Conservation (phyloP, 1,139 yeast species). For the Torulaspora globosa region DNA sequence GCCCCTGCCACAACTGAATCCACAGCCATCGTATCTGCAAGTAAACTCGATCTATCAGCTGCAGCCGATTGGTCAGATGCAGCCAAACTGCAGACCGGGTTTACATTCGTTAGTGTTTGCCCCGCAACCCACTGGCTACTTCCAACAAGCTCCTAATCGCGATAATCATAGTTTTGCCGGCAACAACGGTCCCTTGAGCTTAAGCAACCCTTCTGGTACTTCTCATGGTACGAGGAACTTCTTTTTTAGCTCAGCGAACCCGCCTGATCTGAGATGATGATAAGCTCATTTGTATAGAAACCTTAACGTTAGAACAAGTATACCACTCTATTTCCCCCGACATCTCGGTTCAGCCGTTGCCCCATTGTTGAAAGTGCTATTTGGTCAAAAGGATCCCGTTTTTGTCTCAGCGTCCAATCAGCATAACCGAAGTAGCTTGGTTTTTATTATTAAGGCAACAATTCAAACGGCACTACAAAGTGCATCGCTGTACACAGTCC, state of each 20-base stretch:
- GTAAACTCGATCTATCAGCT: constrained; percentile 4
- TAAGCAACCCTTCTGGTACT: constrained; percentile 1
- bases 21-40: constrained; percentile 9
- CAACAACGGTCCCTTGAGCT: constrained; percentile 1
- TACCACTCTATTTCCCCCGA: background rate
- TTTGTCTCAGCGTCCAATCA: background rate
- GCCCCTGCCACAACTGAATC: constrained; percentile 7
- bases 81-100: background rate
- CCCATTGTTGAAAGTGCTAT: too few relatives aligned
- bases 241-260: background rate
- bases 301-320: background rate
- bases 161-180: background rate
- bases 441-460: background rate
- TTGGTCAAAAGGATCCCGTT: background rate
- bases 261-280: background rate
- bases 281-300: background rate
- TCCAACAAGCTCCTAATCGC: background rate
- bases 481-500: background rate
- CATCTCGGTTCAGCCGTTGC: too few relatives aligned
- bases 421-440: background rate
- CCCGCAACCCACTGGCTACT: background rate
- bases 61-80: constrained; percentile 3
- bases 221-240: background rate
- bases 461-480: background rate
- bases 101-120: background rate